phyloP scores from a whole-genome alignment of 352 stramenopile species.

The Plasmopara viticola region DNA sequence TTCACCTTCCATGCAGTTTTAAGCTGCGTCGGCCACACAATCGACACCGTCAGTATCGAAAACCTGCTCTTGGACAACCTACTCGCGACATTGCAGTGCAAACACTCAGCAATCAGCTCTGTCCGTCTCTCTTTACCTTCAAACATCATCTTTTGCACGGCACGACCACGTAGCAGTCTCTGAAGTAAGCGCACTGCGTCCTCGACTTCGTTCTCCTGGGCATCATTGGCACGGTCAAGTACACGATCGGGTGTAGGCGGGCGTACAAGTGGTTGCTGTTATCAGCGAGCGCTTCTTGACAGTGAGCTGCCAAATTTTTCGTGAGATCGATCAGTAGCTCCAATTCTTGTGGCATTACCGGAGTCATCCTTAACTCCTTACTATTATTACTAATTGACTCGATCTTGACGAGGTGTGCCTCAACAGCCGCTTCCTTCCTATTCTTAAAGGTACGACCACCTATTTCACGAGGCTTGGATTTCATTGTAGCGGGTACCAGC shows the following conservation, averaged over 20 bases:
- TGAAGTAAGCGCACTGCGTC: slow-evolving; percentile 81
- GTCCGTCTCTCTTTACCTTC: slow-evolving; percentile 83
- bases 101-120: slow-evolving; percentile 80
- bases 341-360: background rate
- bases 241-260: slow-evolving; percentile 78
- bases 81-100: slow-evolving; percentile 11
- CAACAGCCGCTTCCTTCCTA: slow-evolving; percentile 63
- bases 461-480: too few relatives aligned
- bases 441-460: slow-evolving; percentile 63
- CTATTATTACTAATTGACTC: slow-evolving; percentile 76
- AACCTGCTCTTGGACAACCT: slow-evolving; percentile 11
- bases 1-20: slow-evolving; percentile 78
- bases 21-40: slow-evolving; percentile 37
- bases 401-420: slow-evolving; percentile 83
- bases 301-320: slow-evolving; percentile 7
- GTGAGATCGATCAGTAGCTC: background rate
- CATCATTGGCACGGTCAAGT: slow-evolving; percentile 2
- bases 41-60: slow-evolving; percentile 28
- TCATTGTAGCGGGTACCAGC: too few relatives aligned
- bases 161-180: slow-evolving; percentile 81
- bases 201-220: slow-evolving; percentile 43
- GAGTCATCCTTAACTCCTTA: slow-evolving; percentile 27
- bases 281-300: slow-evolving; percentile 31
- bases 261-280: slow-evolving; percentile 45
- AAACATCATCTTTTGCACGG: slow-evolving; percentile 93